phyloP scores from a whole-genome alignment of 208 protist genomes.

The Crithidia sp. region DNA sequence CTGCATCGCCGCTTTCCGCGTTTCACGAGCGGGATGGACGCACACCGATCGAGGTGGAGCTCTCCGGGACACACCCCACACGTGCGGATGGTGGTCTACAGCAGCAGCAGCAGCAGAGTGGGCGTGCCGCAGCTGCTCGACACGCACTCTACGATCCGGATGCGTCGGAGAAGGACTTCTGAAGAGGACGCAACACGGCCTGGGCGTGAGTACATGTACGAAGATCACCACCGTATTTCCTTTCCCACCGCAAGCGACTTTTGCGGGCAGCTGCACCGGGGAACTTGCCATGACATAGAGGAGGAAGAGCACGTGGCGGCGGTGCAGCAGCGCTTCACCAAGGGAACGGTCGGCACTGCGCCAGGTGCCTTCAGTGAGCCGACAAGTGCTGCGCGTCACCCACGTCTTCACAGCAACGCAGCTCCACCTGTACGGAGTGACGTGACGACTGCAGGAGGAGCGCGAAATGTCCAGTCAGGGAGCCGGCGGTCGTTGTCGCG shows the following conservation, averaged over 20 bases:
- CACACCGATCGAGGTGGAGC: conserved; percentile 10
- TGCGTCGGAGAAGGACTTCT: too few relatives aligned
- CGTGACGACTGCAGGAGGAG: background rate
- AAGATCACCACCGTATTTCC: background rate
- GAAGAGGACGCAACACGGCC: background rate
- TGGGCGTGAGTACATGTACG: conserved; percentile 3
- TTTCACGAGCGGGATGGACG: background rate
- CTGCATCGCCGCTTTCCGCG: background rate
- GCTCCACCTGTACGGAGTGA: background rate
- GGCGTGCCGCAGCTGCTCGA: background rate
- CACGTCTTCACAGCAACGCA: background rate
- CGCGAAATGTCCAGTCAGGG: background rate
- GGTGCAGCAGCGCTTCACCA: background rate
- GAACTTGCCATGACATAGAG: background rate
- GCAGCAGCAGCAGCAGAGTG: background rate
- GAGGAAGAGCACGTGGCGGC: background rate
- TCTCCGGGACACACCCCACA: background rate
- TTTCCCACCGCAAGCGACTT: too few relatives aligned
- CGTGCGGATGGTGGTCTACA: background rate
- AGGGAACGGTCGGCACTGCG: background rate
- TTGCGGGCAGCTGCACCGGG: background rate
- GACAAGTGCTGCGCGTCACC: background rate
- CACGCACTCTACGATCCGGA: background rate
- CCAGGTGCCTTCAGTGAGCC: conserved; percentile 12
- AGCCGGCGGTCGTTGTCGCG: background rate